Base-by-base conservation (phyloP, 805 yeast species). In the Sugiyamaella qingdaonensis region DNA sequence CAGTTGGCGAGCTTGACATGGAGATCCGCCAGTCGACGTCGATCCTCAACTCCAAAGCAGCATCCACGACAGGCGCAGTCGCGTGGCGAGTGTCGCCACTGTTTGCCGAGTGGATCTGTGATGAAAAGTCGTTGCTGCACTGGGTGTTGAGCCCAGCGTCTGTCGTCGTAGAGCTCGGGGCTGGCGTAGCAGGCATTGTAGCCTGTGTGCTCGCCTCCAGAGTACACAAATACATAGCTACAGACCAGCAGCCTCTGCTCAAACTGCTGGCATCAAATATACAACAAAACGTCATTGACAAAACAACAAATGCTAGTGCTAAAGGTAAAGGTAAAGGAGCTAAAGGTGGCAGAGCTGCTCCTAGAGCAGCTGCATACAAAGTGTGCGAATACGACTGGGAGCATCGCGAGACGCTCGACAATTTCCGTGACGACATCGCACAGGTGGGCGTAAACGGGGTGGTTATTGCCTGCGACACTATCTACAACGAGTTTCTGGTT, bases 321-420 rank as follows among this genome's bases (percentile, higher is more conserved):
- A 10, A 11, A 10, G 24, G 24, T 14, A n/a, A 19, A 13, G 19
- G 42, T 10, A 36, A 36, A 36, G 19, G 8, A 7, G 43, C 43
- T 39, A 24, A 24, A 24, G 29, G 29, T 24, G 29, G 29, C 7
- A 24, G 29, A 24, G 29, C 7, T 24, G 7, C 29, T 24, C 29
- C 29, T 24, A 24, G 7, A 24, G 29, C 39, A 34, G 4, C 49
- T 49, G 32, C 29, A 7, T 31, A 55, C 13, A 82, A 79, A 33
- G 78, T 76, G 2, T 63, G 76, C 10, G 84, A 77, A 54, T 76
- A 72, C 54, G 88, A 84, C 60, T 85, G 89, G 89, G 89, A 83
- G 56, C 57, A 70, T 9, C 60, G 73, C 0, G 75, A 70, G 13
- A 81, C 78, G 0, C 18, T 62, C 27, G 53, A 53, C 18, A 65